Conservation (phyloP, 1,284 basidiomycete genomes). For the Sanghuangporus sanghuang region DNA sequence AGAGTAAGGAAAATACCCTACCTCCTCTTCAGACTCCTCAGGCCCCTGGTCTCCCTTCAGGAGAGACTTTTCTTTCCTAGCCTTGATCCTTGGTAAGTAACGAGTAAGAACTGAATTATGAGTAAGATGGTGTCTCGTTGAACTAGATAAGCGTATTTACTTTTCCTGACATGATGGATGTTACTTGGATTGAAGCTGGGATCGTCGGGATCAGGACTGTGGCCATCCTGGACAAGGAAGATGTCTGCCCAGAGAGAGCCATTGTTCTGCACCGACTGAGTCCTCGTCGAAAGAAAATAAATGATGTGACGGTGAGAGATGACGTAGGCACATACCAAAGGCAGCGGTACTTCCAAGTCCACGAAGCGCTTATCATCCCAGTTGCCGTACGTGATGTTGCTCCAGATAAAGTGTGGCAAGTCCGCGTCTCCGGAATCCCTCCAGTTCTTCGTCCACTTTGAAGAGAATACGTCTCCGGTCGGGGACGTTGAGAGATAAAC, state of each 20-base stretch:
- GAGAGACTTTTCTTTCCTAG: slow-evolving; percentile 82
- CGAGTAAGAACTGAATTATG: slow-evolving; percentile 69
- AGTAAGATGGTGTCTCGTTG: slow-evolving; percentile 8
- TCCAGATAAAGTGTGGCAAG: slow-evolving; percentile 72
- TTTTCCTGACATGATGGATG: slow-evolving; percentile 76
- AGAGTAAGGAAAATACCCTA: background rate
- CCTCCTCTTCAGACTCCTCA: slow-evolving; percentile 41
- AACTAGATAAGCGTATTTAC: slow-evolving; percentile 39
- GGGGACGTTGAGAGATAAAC: slow-evolving; percentile 70
- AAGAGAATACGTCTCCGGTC: slow-evolving; percentile 53
- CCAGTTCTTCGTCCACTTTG: slow-evolving; percentile 42
- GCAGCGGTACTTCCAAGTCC: slow-evolving; percentile 68
- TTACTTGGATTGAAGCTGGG: slow-evolving; percentile 46
- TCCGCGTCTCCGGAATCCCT: slow-evolving; percentile 42
- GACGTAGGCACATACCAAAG: slow-evolving; percentile 45
- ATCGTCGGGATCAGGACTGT: slow-evolving; percentile 58
- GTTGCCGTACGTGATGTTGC: slow-evolving; percentile 79
- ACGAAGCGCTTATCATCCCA: slow-evolving; percentile 66
- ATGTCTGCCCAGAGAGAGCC: slow-evolving; percentile 85
- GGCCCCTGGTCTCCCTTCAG: slow-evolving; percentile 42
- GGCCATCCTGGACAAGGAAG: slow-evolving; percentile 66
- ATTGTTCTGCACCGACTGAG: slow-evolving; percentile 73
- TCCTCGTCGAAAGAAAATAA: slow-evolving; percentile 1
- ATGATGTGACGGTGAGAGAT: background rate
- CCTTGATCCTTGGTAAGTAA: slow-evolving; percentile 68